phyloP scores from a whole-genome alignment of 2,329 filamentous ascomycete genomes.

The Rachicladosporium sp. region DNA sequence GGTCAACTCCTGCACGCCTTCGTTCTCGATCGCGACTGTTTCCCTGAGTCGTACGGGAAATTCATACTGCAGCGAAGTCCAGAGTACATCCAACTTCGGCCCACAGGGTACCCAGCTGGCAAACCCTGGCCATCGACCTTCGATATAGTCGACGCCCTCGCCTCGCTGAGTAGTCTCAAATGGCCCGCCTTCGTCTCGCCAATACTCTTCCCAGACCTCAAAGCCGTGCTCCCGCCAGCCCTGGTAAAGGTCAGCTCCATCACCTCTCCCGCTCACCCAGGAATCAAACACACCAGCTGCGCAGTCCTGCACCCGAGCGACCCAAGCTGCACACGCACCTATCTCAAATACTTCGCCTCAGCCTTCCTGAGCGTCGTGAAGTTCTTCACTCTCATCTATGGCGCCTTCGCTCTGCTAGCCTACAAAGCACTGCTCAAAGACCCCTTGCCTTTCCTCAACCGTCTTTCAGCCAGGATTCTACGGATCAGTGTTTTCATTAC shows the following conservation, averaged over 20 bases:
- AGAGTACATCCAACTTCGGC: constrained; percentile 65
- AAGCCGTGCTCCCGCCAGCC: constrained; percentile 41
- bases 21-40: constrained; percentile 40
- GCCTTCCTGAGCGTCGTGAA: constrained; percentile 69
- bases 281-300: constrained; percentile 75
- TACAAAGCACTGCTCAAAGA: constrained; percentile 56
- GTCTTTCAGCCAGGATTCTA: constrained; percentile 56
- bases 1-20: constrained; percentile 40
- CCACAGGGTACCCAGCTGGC: constrained; percentile 52
- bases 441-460: constrained; percentile 55
- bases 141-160: constrained; percentile 69
- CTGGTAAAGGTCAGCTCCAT: constrained; percentile 61
- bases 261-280: constrained; percentile 72
- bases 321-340: constrained; percentile 78
- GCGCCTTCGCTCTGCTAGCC: constrained; percentile 55
- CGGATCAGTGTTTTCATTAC: constrained; percentile 67
- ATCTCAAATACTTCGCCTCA: constrained; percentile 74
- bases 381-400: constrained; percentile 64
- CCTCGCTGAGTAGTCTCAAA: constrained; percentile 64
- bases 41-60: constrained; percentile 44
- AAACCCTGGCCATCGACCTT: constrained; percentile 64
- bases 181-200: constrained; percentile 87
- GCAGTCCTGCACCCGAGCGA: constrained; percentile 78
- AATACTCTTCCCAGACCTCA: constrained; percentile 63
- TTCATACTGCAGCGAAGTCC: constrained; percentile 61